Conservation (phyloP, 1,284 basidiomycete species). For the Meira nashicola region DNA sequence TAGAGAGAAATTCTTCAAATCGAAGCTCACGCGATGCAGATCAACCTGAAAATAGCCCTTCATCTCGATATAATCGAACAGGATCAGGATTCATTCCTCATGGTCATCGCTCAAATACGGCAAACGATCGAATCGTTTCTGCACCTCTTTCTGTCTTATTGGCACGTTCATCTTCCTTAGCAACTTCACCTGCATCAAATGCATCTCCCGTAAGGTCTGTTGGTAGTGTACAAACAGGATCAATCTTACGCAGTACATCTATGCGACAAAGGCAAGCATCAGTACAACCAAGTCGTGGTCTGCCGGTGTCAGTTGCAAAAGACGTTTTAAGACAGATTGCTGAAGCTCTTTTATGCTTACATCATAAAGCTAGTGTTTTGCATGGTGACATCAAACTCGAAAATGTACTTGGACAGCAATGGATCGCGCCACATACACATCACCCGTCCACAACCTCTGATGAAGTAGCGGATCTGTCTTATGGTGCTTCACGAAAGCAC, state of each 20-base stretch:
- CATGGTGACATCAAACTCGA: conserved; percentile 78
- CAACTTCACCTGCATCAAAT: conserved; percentile 3
- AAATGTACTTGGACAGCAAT: conserved; percentile 66
- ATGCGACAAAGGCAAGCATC: conserved; percentile 19
- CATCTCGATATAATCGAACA: background rate
- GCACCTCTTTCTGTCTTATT: background rate
- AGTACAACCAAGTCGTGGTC: conserved; percentile 23
- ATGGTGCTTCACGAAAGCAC: background rate
- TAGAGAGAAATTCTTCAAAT: conserved; percentile 1
- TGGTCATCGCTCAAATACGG: conserved; percentile 1
- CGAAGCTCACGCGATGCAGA: background rate
- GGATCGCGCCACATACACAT: conserved; percentile 1
- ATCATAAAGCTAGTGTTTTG: conserved; percentile 65
- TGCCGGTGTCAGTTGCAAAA: conserved; percentile 60
- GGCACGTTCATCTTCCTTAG: background rate
- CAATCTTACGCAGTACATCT: conserved; percentile 19
- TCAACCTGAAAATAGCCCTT: background rate
- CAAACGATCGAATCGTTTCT: background rate
- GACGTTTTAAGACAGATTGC: conserved; percentile 87
- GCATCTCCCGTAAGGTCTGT: background rate
- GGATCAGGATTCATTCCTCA: conserved; percentile 7
- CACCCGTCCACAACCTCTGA: background rate
- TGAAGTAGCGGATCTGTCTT: background rate
- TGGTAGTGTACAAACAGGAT: no score
- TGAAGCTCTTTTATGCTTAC: conserved; percentile 76